Percentiles rank a stretch among this genome's conserved stretches.
These are phyloP conservation scores for Phascolomyces articulosus DNA, from an alignment of 371 early-diverging fungal species.

Conservation along the genomic window DNA sequence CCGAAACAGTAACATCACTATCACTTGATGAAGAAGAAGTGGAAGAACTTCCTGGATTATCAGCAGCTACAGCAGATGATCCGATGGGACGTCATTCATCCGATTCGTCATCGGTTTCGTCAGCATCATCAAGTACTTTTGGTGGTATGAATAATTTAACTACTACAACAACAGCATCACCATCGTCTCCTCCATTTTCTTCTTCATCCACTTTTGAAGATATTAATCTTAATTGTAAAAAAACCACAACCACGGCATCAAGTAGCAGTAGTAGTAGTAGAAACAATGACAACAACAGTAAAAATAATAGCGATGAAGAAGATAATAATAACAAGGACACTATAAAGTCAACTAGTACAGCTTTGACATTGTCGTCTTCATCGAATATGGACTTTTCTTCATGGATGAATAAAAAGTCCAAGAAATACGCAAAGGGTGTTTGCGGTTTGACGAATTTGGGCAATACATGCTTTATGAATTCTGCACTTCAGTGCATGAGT, in stretches of 20 bases:
- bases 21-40: neutral
- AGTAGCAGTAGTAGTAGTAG: neutral
- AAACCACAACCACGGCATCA: neutral
- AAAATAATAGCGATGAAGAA: neutral
- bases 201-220: neutral
- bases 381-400: neutral
- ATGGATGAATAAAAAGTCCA: neutral
- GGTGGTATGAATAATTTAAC: neutral
- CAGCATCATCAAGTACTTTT: conserved; percentile 1
- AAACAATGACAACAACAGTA: neutral
- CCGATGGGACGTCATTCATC: neutral
- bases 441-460: conserved; percentile 80
- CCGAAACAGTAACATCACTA: neutral
- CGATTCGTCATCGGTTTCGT: conserved; percentile 12
- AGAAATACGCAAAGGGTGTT: conserved; percentile 37
- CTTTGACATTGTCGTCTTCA: neutral
- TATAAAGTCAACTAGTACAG: neutral
- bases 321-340: neutral
- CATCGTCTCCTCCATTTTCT: conserved; percentile 6
- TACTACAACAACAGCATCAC: neutral
- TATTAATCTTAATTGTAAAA: neutral
- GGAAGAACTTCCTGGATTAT: neutral
- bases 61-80: neutral
- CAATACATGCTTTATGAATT: conserved; percentile 92
- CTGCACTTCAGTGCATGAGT: conserved; percentile 78